phyloP scores from a whole-genome alignment of 164 flowering plant species.

The Nelumbo lutea region DNA sequence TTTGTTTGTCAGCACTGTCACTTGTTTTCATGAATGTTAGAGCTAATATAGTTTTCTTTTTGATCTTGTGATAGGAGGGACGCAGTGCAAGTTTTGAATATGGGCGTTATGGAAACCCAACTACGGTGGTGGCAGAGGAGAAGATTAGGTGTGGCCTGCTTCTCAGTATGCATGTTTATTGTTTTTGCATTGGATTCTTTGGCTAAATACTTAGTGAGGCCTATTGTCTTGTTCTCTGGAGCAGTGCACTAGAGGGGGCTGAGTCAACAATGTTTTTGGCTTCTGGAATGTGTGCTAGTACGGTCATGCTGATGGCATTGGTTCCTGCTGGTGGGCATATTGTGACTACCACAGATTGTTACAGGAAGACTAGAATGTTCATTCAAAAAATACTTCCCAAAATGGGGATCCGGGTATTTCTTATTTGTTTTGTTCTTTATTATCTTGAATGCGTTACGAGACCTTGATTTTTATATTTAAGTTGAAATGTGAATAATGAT shows the following conservation, averaged over 20 bases:
- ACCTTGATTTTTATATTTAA: too few species aligned
- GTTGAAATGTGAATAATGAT: too few species aligned
- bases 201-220: background rate
- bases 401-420: constrained; percentile 74
- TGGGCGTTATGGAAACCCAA: constrained; percentile 95
- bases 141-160: constrained; percentile 61
- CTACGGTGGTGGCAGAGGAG: constrained; percentile 70
- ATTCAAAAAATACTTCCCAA: constrained; percentile 82
- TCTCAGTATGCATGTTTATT: constrained; percentile 1
- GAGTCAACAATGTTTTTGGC: constrained; percentile 84
- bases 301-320: constrained; percentile 77
- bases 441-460: too few species aligned
- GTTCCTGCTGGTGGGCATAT: constrained; percentile 95
- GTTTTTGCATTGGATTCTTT: background rate
- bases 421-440: background rate
- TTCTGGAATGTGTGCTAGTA: constrained; percentile 96
- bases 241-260: constrained; percentile 95
- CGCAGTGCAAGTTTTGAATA: constrained; percentile 78
- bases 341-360: constrained; percentile 94
- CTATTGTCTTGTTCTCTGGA: constrained; percentile 5
- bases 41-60: background rate
- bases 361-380: constrained; percentile 83
- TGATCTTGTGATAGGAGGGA: constrained; percentile 54
- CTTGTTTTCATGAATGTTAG: too few species aligned
- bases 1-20: background rate